A percentile compares a stretch with the other conserved stretches of the same genome.
Evolutionary conservation across 805 yeast species (phyloP).

Genomic region (Lipomyces kockii): DNA sequence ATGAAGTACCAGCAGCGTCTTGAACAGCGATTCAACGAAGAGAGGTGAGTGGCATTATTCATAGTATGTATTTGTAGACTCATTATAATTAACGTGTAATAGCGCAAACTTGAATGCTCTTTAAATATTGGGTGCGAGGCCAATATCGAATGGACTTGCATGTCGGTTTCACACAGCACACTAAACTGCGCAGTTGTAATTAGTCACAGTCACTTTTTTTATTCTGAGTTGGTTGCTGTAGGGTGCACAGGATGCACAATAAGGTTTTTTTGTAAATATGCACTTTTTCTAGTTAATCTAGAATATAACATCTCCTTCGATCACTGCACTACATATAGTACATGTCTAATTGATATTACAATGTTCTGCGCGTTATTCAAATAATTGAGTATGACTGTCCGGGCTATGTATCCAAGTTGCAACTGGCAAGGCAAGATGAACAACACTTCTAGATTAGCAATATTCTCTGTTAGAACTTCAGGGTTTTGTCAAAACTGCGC

Average conservation of each 20-base stretch:
- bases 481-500: no score
- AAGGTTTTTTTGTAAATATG: background rate
- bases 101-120: slow-evolving; percentile 8
- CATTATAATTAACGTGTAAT: background rate
- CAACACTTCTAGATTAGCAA: no score
- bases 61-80: background rate
- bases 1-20: slow-evolving; percentile 97
- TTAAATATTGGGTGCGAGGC: background rate
- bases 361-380: background rate
- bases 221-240: background rate
- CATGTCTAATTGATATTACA: no score
- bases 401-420: background rate
- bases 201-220: background rate
- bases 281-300: background rate
- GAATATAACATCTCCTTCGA: background rate
- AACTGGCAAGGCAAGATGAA: no score
- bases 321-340: background rate
- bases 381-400: background rate
- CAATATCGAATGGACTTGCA: background rate
- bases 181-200: background rate
- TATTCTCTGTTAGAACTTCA: no score
- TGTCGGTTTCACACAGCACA: background rate
- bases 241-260: background rate
- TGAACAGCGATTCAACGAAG: slow-evolving; percentile 98
- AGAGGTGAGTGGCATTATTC: slow-evolving; percentile 56